Evolutionary conservation across 2,329 filamentous ascomycete species (phyloP).

Genomic region (Trichoderma harzianum): DNA sequence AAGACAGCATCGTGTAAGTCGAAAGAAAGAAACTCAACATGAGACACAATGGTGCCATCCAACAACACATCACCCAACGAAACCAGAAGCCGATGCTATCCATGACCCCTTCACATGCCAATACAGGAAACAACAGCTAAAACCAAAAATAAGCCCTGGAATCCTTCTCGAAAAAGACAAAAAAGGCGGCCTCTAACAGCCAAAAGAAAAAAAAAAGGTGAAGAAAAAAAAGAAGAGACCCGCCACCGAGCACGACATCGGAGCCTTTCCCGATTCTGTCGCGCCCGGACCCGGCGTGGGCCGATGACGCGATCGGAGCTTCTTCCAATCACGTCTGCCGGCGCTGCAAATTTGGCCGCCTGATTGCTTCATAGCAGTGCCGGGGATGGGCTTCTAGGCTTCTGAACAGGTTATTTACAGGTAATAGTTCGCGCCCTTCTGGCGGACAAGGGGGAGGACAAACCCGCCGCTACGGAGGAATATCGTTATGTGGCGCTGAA

Average conservation of each 20-base stretch:
- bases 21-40: background rate
- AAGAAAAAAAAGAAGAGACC: background rate
- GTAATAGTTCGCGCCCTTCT: background rate
- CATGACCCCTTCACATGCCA: background rate
- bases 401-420: background rate
- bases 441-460: background rate
- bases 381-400: background rate
- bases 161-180: constrained; percentile 1
- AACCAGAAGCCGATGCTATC: constrained; percentile 8
- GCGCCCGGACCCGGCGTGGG: constrained; percentile 14
- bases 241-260: constrained; percentile 15
- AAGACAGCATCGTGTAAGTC: background rate
- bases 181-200: background rate
- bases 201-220: background rate
- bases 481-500: background rate
- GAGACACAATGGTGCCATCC: background rate
- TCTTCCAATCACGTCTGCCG: constrained; percentile 21
- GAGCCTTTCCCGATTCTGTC: constrained; percentile 17
- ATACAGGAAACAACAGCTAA: background rate
- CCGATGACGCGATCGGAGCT: constrained; percentile 28
- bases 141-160: background rate
- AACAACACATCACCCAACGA: background rate
- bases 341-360: constrained; percentile 18
- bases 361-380: background rate
- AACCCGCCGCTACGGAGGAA: background rate